These are phyloP conservation scores for Solanum dulcamara DNA, from an alignment of 257 asterid species.

Conservation along the genomic window DNA sequence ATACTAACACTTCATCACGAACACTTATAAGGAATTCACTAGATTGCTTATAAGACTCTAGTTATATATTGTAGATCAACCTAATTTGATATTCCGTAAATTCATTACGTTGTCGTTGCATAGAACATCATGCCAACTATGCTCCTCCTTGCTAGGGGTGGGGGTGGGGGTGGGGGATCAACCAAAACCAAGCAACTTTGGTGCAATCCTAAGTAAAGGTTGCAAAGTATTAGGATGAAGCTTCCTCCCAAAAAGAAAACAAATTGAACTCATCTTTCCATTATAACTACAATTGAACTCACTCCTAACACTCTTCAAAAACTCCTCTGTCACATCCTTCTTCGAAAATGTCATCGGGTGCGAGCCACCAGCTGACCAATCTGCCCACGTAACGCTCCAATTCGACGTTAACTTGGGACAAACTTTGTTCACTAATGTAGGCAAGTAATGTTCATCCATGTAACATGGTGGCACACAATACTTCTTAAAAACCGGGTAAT, in stretches of 20 bases:
- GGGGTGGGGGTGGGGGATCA: not conserved
- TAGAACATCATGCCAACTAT: not conserved
- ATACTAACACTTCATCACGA: too few species aligned
- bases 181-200: conserved; percentile 30
- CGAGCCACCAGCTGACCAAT: conserved; percentile 66
- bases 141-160: not conserved
- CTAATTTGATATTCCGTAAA: not conserved
- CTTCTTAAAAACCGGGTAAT: conserved; percentile 42
- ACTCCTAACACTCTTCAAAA: conserved; percentile 26
- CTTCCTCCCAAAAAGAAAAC: conserved; percentile 69
- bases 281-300: conserved; percentile 46
- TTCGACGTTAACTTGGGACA: conserved; percentile 43
- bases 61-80: not conserved
- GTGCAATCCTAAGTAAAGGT: conserved; percentile 47
- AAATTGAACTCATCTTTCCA: conserved; percentile 34
- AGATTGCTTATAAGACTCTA: not conserved
- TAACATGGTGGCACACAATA: conserved; percentile 78
- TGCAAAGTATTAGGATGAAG: conserved; percentile 60
- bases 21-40: too few species aligned
- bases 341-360: conserved; percentile 39
- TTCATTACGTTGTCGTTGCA: not conserved
- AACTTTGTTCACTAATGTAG: conserved; percentile 51
- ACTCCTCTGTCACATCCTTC: conserved; percentile 25
- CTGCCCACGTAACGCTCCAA: conserved; percentile 58
- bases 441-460: conserved; percentile 79